Percentiles rank a stretch among this genome's conserved stretches.
phyloP scores from a whole-genome alignment of 139 green algal genomes.

The Raphidocelis subcapitata region DNA sequence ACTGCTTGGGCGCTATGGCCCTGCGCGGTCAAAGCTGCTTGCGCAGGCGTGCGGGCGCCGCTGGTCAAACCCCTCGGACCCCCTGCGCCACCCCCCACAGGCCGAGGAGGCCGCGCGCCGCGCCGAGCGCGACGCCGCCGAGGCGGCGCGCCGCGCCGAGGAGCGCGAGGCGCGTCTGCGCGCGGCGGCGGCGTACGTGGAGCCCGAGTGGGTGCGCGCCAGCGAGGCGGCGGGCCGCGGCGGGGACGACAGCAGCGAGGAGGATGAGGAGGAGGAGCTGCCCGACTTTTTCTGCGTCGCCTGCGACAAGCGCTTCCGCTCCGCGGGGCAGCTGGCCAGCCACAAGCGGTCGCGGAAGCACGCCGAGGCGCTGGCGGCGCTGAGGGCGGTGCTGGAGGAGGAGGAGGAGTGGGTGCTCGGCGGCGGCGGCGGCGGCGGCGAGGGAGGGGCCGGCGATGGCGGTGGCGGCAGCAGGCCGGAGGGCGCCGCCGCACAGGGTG shows the following conservation, averaged over 20 bases:
- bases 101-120: constrained; percentile 51
- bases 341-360: constrained; percentile 89
- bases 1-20: too few species aligned
- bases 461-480: background rate
- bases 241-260: background rate
- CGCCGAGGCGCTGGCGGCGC: constrained; percentile 46
- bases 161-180: constrained; percentile 51
- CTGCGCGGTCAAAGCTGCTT: too few species aligned
- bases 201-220: constrained; percentile 43
- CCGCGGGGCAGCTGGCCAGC: constrained; percentile 75
- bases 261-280: constrained; percentile 22
- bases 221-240: constrained; percentile 35
- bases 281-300: constrained; percentile 76
- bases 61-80: too few species aligned
- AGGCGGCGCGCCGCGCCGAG: constrained; percentile 28
- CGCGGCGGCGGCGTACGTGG: constrained; percentile 42
- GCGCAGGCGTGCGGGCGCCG: too few species aligned
- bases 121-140: constrained; percentile 35
- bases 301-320: constrained; percentile 93
- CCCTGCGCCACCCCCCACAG: too few species aligned
- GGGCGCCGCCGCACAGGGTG: background rate
- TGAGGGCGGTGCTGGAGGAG: constrained; percentile 51
- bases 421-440: background rate
- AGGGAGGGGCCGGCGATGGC: background rate
- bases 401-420: constrained; percentile 46